Evolutionary conservation across 306 rosid species (phyloP), one percentile per base, ranked within the genome.

Genomic region (Glycine tomentella): DNA sequence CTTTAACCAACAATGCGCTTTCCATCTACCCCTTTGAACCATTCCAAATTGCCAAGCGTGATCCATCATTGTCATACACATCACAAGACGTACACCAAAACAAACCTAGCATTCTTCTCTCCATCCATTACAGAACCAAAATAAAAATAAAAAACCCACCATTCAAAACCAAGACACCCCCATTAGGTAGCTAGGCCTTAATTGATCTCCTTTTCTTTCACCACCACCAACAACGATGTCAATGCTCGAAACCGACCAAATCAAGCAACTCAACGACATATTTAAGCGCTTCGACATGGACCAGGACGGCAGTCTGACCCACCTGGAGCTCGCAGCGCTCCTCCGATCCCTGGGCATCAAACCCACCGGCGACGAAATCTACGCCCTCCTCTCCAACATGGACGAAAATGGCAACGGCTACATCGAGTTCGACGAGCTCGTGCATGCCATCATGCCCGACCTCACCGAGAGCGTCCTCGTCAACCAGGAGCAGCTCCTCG

Each of bases 261-360:
- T 90, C 12, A 85, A 84, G 61, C 95, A 92, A 50, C 91, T 94
- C 4, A 86, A 79, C 16, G 95, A 89, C 38, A 94, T 94, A 52
- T 94, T 94, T 89, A 56, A 17, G 14, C 90, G 97, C 3, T 94
- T 94, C 42, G 98, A 94, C 87, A 89, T 94, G 97, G 92, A 94
- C 81, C 76, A 91, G 3, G 98, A 94, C 46, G 98, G 98, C 3
- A 94, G 98, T 91, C 91, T 94, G 36, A 94, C 98, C 13, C 97
- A 87, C 14, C 89, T 94, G 1, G 98, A 94, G 77, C 90, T 94
- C 4, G 98, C 93, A 8, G 97, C 97, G 3, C 94, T 92, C 8
- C 97, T 94, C 45, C 95, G 97, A 0, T 90, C 98, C 7, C 94
- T 94, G 3, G 98, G 98, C 34, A 65, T 94, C 12, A 94, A 88